A percentile compares a stretch with the other conserved stretches of the same genome.
phyloP scores from a whole-genome alignment of 1,284 basidiomycete species.

The Ganoderma leucocontextum region DNA sequence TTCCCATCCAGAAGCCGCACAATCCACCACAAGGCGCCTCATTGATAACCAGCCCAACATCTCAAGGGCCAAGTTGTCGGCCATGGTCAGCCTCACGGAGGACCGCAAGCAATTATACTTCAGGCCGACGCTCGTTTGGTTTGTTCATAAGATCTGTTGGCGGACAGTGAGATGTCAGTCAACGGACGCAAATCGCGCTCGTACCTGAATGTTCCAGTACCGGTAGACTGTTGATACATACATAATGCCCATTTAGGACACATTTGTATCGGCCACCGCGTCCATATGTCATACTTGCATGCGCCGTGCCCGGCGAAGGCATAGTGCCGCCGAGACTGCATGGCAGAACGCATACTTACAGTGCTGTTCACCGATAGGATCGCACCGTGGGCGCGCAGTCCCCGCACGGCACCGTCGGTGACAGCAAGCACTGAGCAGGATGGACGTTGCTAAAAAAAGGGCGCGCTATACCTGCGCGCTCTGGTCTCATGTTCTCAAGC shows the following conservation, averaged over 20 bases:
- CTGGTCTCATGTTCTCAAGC: neutral
- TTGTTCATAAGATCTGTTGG: neutral
- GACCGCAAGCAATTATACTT: neutral
- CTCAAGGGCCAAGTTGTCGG: neutral
- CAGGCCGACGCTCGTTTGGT: neutral
- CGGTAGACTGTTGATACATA: neutral
- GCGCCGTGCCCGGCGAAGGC: neutral
- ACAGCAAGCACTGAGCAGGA: neutral
- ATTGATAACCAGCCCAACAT: neutral
- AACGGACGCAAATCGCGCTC: neutral
- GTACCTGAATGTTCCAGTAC: neutral
- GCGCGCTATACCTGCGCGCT: neutral
- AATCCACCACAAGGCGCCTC: neutral
- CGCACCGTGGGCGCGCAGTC: neutral
- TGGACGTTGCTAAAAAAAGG: neutral
- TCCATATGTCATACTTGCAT: neutral
- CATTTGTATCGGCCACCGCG: neutral
- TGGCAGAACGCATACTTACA: neutral
- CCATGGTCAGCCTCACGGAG: neutral
- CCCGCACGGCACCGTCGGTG: neutral
- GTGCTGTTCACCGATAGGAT: neutral
- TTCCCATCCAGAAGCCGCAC: slow-evolving; percentile 2
- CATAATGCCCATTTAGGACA: neutral
- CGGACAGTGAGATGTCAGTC: neutral
- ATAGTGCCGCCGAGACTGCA: neutral